These are phyloP conservation scores for Bacidia rubella DNA, from an alignment of 495 filamentous ascomycete species.

Conservation along the genomic window DNA sequence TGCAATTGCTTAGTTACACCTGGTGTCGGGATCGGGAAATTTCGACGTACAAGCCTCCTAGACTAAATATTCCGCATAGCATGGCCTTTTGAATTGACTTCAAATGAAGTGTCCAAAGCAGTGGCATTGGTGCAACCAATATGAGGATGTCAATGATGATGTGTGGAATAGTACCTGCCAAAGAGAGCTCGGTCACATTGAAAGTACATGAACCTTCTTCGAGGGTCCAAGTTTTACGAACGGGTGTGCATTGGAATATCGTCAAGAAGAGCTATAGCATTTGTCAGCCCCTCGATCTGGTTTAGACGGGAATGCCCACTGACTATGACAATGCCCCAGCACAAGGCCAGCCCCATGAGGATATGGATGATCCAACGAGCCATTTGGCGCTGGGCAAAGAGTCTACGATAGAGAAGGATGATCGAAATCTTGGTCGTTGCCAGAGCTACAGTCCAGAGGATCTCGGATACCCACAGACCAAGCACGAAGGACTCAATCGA, in stretches of 20 bases:
- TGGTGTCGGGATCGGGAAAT: neutral
- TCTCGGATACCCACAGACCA: neutral
- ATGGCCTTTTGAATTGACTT: constrained; percentile 22
- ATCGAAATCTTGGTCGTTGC: constrained; percentile 27
- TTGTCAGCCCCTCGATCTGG: neutral
- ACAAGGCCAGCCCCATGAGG: constrained; percentile 19
- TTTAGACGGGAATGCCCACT: neutral
- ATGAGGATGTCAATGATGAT: constrained; percentile 26
- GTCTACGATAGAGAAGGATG: constrained; percentile 30
- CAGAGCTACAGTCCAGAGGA: constrained; percentile 18
- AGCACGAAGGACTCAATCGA: neutral
- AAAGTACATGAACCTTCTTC: constrained; percentile 16
- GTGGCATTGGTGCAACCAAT: constrained; percentile 29
- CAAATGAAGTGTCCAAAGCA: constrained; percentile 27
- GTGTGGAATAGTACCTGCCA: constrained; percentile 18
- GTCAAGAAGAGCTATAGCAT: constrained; percentile 18
- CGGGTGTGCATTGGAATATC: constrained; percentile 24
- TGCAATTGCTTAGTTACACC: neutral
- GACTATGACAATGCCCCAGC: constrained; percentile 1
- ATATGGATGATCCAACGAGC: constrained; percentile 19
- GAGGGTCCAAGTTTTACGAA: constrained; percentile 17
- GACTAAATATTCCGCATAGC: constrained; percentile 10
- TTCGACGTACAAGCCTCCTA: constrained; percentile 10
- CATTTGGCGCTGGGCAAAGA: constrained; percentile 17
- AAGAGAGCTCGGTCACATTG: constrained; percentile 11